Evolutionary conservation across 805 yeast genomes (phyloP).

Genomic region (Candida odintsovae): DNA sequence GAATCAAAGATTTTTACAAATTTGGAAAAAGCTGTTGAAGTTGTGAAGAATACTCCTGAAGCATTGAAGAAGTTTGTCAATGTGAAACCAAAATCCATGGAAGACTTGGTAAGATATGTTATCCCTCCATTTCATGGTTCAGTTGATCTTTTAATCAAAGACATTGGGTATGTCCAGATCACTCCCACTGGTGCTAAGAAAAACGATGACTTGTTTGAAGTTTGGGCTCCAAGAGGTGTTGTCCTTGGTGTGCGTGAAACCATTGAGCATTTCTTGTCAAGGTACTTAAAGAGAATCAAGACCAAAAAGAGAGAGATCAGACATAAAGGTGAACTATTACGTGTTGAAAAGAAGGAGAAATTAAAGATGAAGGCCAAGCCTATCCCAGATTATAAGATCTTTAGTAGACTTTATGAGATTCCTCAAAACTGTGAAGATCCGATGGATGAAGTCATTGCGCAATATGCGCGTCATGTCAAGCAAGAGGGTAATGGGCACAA

Average conservation of each 20-base stretch:
- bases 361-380: constrained; percentile 17
- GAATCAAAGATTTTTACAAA: constrained; percentile 24
- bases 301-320: constrained; percentile 23
- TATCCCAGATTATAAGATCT: constrained; percentile 20
- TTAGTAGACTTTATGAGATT: constrained; percentile 19
- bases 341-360: constrained; percentile 9
- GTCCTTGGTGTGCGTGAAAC: constrained; percentile 51
- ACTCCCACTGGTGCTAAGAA: constrained; percentile 49
- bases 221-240: constrained; percentile 52
- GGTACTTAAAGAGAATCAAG: constrained; percentile 20
- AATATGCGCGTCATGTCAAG: constrained; percentile 18
- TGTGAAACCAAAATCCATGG: constrained; percentile 27
- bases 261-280: constrained; percentile 33
- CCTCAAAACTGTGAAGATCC: constrained; percentile 22
- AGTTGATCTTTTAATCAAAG: constrained; percentile 59
- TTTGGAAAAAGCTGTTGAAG: constrained; percentile 28
- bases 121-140: constrained; percentile 70
- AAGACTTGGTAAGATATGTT: constrained; percentile 36
- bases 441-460: constrained; percentile 24
- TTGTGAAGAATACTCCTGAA: constrained; percentile 21
- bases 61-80: constrained; percentile 22
- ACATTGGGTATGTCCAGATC: constrained; percentile 57
- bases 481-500: constrained; percentile 16
- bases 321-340: constrained; percentile 11
- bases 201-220: constrained; percentile 34